phyloP scores from a whole-genome alignment of 352 stramenopile genomes.

The Globisporangium radiosum region DNA sequence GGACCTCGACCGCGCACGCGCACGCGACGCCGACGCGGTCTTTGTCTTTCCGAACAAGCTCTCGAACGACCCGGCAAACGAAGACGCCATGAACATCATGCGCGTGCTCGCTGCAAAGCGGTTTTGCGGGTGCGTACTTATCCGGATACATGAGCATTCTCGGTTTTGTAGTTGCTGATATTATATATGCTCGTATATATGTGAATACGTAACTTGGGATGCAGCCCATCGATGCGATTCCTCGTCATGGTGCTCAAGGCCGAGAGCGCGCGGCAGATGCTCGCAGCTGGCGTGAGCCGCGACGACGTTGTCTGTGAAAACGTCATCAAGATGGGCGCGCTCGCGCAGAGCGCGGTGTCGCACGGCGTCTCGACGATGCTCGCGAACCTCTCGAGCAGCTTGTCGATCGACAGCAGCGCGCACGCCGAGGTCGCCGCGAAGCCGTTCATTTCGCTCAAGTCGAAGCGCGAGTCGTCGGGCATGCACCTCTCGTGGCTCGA shows the following conservation, averaged over 20 bases:
- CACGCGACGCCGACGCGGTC: constrained; percentile 50
- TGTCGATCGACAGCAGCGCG: constrained; percentile 48
- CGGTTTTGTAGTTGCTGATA: no score
- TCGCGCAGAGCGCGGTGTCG: constrained; percentile 72
- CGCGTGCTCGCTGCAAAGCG: constrained; percentile 62
- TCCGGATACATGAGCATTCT: neutral
- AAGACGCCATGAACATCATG: constrained; percentile 86
- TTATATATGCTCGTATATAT: neutral
- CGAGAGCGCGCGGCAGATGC: constrained; percentile 73
- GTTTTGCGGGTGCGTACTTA: constrained; percentile 49
- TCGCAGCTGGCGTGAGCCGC: constrained; percentile 61
- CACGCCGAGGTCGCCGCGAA: constrained; percentile 9
- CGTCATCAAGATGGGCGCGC: constrained; percentile 81
- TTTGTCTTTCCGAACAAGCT: constrained; percentile 86
- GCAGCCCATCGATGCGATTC: constrained; percentile 51
- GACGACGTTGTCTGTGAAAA: constrained; percentile 86
- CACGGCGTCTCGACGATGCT: constrained; percentile 82
- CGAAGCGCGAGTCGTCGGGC: constrained; percentile 22
- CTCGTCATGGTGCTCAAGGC: constrained; percentile 72
- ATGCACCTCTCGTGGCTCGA: constrained; percentile 2
- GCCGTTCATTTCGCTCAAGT: constrained; percentile 11
- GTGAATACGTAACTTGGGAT: neutral
- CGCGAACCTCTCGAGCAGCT: constrained; percentile 72
- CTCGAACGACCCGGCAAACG: constrained; percentile 52
- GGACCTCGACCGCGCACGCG: constrained; percentile 64